Evolutionary conservation across 1,284 basidiomycete species (phyloP).

Genomic region (Pyrrhoderma noxium): DNA sequence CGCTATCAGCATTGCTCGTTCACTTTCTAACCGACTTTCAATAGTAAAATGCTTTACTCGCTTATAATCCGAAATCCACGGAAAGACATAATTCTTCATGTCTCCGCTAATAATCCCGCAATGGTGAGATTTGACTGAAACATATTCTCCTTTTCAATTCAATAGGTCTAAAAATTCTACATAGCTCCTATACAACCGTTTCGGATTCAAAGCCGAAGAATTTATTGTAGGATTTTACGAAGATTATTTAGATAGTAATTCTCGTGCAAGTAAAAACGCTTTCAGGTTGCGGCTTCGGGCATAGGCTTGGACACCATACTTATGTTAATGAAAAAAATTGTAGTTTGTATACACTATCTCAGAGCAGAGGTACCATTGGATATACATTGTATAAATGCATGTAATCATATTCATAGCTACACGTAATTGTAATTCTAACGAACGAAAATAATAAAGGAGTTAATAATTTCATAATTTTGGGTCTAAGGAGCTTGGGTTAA

Average conservation of each 20-base stretch:
- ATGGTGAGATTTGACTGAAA: constrained; percentile 42
- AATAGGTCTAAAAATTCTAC: background rate
- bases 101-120: constrained; percentile 71
- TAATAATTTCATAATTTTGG: too few species aligned
- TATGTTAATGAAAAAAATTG: too few species aligned
- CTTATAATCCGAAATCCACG: constrained; percentile 61
- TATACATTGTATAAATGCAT: too few species aligned
- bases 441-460: too few species aligned
- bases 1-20: background rate
- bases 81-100: constrained; percentile 71
- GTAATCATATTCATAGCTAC: too few species aligned
- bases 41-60: constrained; percentile 68
- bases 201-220: constrained; percentile 79
- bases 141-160: background rate
- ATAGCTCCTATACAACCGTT: constrained; percentile 71
- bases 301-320: background rate
- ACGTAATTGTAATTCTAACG: too few species aligned
- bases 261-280: constrained; percentile 67
- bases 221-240: constrained; percentile 75
- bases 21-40: background rate
- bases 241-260: constrained; percentile 57
- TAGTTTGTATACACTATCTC: too few species aligned
- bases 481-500: too few species aligned
- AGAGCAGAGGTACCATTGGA: too few species aligned
- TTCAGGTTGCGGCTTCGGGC: constrained; percentile 48